phyloP scores from a whole-genome alignment of 73 alveolate species.

The Tetrahymena thermophila region DNA sequence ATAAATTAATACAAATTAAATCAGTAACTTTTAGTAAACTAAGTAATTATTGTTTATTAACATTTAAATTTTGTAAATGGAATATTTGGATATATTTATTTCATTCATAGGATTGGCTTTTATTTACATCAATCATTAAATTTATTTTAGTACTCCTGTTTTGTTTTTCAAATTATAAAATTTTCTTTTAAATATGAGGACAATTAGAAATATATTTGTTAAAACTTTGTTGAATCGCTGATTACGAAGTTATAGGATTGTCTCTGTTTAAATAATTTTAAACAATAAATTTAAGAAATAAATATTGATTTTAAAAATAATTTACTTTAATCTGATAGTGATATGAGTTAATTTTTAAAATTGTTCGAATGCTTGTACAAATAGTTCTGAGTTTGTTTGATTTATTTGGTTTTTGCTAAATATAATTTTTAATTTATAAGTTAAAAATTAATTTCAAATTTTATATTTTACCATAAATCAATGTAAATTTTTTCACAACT shows the following conservation, averaged over 20 bases:
- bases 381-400: background rate
- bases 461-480: background rate
- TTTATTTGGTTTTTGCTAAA: background rate
- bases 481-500: background rate
- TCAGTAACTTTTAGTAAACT: background rate
- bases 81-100: too few species aligned
- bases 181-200: background rate
- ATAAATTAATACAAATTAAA: background rate
- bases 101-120: background rate
- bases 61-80: too few species aligned
- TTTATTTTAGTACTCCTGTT: background rate
- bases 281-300: background rate
- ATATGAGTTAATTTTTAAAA: background rate
- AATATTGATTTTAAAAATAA: background rate
- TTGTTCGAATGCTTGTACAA: background rate
- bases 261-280: background rate
- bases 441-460: background rate
- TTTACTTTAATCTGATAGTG: background rate
- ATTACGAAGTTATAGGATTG: background rate
- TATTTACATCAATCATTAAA: background rate
- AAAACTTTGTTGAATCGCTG: background rate
- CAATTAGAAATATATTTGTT: background rate
- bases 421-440: background rate
- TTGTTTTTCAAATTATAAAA: background rate
- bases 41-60: background rate